Base-by-base conservation (phyloP, 2,329 filamentous ascomycete genomes). In the Acephala macrosclerotiorum region DNA sequence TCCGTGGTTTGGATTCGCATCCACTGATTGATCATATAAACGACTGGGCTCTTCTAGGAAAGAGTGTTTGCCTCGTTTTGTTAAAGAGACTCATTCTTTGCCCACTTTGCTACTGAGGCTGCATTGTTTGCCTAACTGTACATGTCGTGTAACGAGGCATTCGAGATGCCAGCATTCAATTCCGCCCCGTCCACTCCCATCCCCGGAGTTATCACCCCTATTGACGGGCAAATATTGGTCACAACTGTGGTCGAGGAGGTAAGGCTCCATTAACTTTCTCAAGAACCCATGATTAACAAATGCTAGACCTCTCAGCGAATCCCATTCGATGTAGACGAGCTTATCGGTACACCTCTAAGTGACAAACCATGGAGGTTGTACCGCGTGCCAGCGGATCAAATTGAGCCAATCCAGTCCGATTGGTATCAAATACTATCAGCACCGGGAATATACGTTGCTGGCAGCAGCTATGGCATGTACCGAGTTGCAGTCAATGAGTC, bases 281-380 rank as follows among this genome's bases (percentile, higher is more conserved):
- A 61, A 64, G 49, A 55, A 66, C 57, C 42, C 26, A 16, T 8
- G 33, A 64, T 49, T 68, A n/a, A 66, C 47, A 22, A 56, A 56
- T 56, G 36, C 66, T 20, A 68, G 63, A 64, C 42, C 53, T 61
- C n/a, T 49, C 9, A 49, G 18, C 20, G 18, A 22, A 22, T 25
- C 45, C 45, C 11, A 49, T 49, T 49, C 60, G 62, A 66, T 58
- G 58, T 63, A 33, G 42, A 33, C 33, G 25, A 63, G 29, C 63
- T 68, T 58, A 60, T 68, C 40, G 16, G n/a, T 18, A 68, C 36
- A 63, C 62, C 26, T 61, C 35, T 58, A 63, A 61, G 25, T 42
- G 58, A 63, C 33, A 38, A 58, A 16, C 20, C 45, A 22, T 68
- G 38, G 63, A 61, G 45, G 60, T 26, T 51, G 40, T 63, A 33